Base-by-base conservation (phyloP, 495 filamentous ascomycete species). In the Cercophora sp. region DNA sequence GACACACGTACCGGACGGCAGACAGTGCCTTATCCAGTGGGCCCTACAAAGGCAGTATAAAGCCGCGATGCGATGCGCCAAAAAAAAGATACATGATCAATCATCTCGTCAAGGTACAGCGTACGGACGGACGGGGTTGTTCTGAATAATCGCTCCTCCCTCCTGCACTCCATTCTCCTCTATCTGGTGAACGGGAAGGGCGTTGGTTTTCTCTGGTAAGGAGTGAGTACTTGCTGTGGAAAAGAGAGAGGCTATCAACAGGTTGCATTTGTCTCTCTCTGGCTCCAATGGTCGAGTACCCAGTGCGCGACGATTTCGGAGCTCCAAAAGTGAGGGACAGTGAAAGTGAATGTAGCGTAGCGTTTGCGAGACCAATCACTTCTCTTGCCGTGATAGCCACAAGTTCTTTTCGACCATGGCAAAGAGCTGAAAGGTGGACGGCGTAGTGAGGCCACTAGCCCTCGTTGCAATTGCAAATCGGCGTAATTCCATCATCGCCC, bases 401-500 rank as follows among this genome's bases (percentile, higher is more conserved):
- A 15, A n/a, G 10, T 43, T 6, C 22, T 43, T 5, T 22, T 43
- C n/a, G 15, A 6, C n/a, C n/a, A n/a, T n/a, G 23, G 15, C 25
- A 18, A 9, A 46, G 8, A 5, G 26, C 16, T 27, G 10, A 47
- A 15, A 26, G 23, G 16, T 47, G 44, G 18, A 47, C 15, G 16
- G 18, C 27, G 19, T 26, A 26, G 24, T 15, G 32, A 11, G 15
- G 23, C 8, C 25, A 15, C 32, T 36, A 20, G 18, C 10, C 6
- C 11, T 15, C 34, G 25, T 8, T 25, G 31, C 22, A 32, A 42
- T 43, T 22, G 42, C 51, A 54, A 54, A 54, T 54, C 51, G 51
- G 51, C 32, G 42, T 37, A 29, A 54, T 54, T 54, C 51, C 51
- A 25, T 18, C 27, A 15, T 13, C 2, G 37, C 9, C 13, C 10